These are phyloP conservation scores for Penicillium ucsense DNA, from an alignment of 495 filamentous ascomycete species.

Conservation along the genomic window DNA sequence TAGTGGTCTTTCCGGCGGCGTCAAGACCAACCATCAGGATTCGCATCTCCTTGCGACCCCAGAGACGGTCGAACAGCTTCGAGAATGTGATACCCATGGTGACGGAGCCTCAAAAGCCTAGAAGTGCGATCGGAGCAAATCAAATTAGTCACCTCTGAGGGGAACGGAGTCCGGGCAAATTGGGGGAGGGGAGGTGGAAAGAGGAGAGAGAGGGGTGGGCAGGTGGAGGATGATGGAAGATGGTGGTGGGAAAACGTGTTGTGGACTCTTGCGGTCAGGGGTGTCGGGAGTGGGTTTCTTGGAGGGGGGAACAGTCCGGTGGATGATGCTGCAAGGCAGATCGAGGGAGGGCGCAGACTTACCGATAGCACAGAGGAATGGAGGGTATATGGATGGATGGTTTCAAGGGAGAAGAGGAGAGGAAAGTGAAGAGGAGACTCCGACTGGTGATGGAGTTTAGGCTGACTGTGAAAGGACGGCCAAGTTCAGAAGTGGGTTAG, in stretches of 20 bases:
- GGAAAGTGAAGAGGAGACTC: conserved; percentile 4
- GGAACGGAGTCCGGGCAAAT: not conserved
- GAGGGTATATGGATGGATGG: conserved; percentile 5
- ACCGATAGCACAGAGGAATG: conserved; percentile 6
- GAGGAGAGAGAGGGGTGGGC: conserved; percentile 9
- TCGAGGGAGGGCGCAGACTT: conserved; percentile 2
- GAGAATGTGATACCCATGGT: conserved; percentile 93
- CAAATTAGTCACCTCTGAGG: conserved; percentile 7
- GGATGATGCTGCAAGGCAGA: conserved; percentile 7
- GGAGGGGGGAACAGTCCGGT: not conserved
- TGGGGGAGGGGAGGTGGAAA: conserved; percentile 8
- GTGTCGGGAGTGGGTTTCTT: conserved; percentile 8
- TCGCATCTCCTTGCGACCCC: conserved; percentile 99
- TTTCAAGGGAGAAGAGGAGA: conserved; percentile 10
- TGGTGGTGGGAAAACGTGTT: conserved; percentile 19
- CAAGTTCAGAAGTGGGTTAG: not conserved
- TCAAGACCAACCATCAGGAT: conserved; percentile 99
- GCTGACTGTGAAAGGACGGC: not conserved
- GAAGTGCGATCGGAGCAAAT: conserved; percentile 6
- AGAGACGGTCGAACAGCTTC: conserved; percentile 87
- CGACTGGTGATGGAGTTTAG: not conserved
- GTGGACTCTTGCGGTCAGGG: conserved; percentile 19
- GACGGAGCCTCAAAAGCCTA: conserved; percentile 37
- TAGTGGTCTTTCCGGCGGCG: conserved; percentile 99
- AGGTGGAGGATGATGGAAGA: conserved; percentile 7